Conservation (phyloP, 352 stramenopile species). For the Blastocystis sp. region DNA sequence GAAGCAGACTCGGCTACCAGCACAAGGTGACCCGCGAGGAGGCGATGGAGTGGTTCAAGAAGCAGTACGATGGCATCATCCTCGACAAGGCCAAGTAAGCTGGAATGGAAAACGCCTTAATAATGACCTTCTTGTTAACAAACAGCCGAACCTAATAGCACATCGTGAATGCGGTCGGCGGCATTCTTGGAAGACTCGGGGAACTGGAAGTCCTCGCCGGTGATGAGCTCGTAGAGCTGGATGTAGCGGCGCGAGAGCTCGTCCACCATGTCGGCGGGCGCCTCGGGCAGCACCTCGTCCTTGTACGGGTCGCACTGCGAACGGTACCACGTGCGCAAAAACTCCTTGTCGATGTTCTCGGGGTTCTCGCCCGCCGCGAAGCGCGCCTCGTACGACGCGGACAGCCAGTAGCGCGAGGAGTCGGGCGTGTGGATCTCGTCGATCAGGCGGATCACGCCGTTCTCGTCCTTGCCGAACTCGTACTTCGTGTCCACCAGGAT, state of each 20-base stretch:
- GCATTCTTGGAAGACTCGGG: conserved; percentile 29
- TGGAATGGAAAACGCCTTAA: too few species aligned
- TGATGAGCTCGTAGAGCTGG: conserved; percentile 97
- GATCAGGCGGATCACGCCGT: conserved; percentile 88
- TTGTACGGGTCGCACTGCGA: conserved; percentile 97
- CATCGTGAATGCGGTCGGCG: conserved; percentile 1
- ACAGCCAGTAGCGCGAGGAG: conserved; percentile 86
- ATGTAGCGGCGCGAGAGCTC: conserved; percentile 94
- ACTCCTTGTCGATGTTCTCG: conserved; percentile 99
- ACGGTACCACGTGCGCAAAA: conserved; percentile 93
- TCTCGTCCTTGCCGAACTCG: conserved; percentile 81
- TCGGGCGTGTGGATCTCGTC: conserved; percentile 98
- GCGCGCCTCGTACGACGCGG: conserved; percentile 73
- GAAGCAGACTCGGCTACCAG: too few species aligned
- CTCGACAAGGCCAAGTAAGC: too few species aligned
- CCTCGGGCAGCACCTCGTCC: conserved; percentile 86
- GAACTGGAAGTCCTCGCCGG: conserved; percentile 87
- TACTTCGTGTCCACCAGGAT: conserved; percentile 98
- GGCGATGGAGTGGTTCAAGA: too few species aligned
- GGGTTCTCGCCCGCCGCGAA: conserved; percentile 81
- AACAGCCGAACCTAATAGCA: background rate
- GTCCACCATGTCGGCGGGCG: conserved; percentile 88
- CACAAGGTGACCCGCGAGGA: too few species aligned
- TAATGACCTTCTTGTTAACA: background rate
- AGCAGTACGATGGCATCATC: too few species aligned